phyloP scores from a whole-genome alignment of 257 asterid species.

The Plectranthus barbatus region DNA sequence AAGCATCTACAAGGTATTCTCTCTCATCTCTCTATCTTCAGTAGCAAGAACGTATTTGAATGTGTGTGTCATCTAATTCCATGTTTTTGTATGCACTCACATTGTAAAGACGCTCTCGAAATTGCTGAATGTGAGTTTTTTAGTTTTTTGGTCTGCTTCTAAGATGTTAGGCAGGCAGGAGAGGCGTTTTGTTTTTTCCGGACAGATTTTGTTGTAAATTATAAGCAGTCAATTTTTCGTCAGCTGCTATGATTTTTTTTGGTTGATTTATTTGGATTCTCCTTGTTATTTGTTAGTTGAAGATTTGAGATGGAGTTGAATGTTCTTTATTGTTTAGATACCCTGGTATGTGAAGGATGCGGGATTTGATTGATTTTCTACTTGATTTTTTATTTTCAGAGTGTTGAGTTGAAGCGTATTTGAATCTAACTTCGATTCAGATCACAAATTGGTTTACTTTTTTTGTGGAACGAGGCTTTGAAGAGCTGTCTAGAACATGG shows the following conservation, averaged over 20 bases:
- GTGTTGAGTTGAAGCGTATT: conserved; percentile 5
- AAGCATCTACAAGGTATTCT: conserved; percentile 14
- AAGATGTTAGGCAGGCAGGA: not conserved
- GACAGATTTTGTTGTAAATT: not conserved
- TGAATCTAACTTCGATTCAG: not conserved
- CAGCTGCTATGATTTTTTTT: conserved; percentile 1
- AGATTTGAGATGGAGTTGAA: conserved; percentile 1
- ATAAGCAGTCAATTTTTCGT: no score
- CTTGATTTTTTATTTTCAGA: not conserved
- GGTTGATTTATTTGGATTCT: not conserved
- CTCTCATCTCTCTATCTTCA: not conserved
- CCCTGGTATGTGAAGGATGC: not conserved
- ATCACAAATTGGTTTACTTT: not conserved
- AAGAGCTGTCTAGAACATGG: conserved; percentile 26
- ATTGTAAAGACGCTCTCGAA: not conserved
- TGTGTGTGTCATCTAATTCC: not conserved
- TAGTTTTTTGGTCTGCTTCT: not conserved
- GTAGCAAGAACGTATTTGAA: not conserved
- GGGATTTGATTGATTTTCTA: conserved; percentile 3
- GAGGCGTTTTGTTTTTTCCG: no score
- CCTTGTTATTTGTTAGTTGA: not conserved
- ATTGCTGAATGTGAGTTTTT: conserved; percentile 5
- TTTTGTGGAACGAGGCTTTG: not conserved
- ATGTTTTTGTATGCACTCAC: not conserved
- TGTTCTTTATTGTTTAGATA: not conserved